Evolutionary conservation across 345 rosid species (phyloP), one percentile per base, ranked within the genome.

Genomic region (Moringa oleifera): DNA sequence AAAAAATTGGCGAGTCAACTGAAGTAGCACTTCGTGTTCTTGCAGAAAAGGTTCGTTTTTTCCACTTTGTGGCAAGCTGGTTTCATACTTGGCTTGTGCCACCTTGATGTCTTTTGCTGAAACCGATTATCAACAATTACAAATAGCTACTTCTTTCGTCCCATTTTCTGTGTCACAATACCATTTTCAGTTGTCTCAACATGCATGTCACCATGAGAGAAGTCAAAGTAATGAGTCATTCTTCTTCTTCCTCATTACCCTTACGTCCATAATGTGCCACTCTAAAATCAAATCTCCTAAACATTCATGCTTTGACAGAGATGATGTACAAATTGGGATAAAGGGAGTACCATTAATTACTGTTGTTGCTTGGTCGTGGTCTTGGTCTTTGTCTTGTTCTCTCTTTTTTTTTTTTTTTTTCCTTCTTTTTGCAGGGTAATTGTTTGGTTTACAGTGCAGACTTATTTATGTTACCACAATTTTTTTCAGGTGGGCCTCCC

Each of bases 1-100:
- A 94, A 78, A 94, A 94, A 71, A 94, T 94, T 68, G 99, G 99
- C 58, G 97, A 94, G 79, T 87, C 99, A 65, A 94, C 99, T 68
- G 99, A 94, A 85, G 99, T 94, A 66, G 99, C 99, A 55, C 84
- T 94, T 47, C 93, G 97, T 25, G 96, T 88, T 64, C 81, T 94
- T 71, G 88, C 84, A 53, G 99, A 94, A 77, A 94, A 94, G 99
- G 99, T 90, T 68, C 65, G 78, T 71, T 52, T 58, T 20, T 68
- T 53, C 59, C 61, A 23, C 36, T 18, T 46, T 62, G 12, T 25
- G n/a, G 54, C 54, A 51, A 7, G 33, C 3, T 5, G 1, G 1
- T 41, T 41, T 1, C 12, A 16, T 15, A 11, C 9, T 41, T 9
- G 2, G 17, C 47, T 41, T 41, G 17, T 4, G 47, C 47, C 13